A percentile compares a stretch with the other conserved stretches of the same genome.
phyloP scores from a whole-genome alignment of 768 basidiomycete species.

The Hydnum rufescens region DNA sequence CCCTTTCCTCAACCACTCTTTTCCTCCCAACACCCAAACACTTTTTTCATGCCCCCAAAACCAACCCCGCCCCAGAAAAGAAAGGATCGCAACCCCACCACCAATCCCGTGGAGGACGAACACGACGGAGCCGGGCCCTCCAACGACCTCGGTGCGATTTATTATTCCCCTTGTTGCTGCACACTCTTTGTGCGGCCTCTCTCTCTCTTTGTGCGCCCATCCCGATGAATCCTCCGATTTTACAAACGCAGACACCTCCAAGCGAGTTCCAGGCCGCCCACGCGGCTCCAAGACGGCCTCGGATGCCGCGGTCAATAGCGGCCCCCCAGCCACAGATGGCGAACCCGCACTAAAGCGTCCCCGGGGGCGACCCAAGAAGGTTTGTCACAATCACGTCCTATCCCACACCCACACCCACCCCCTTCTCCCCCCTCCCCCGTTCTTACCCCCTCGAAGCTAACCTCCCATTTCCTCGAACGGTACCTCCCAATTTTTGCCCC shows the following conservation, averaged over 20 bases:
- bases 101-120: neutral
- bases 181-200: neutral
- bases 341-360: constrained; percentile 23
- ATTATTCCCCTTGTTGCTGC: too few species aligned
- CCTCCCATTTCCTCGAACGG: too few species aligned
- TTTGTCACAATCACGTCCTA: constrained; percentile 14
- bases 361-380: constrained; percentile 34
- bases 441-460: too few species aligned
- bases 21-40: neutral
- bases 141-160: neutral
- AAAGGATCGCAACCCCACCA: neutral
- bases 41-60: neutral
- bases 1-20: neutral
- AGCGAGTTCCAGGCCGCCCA: neutral
- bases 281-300: neutral
- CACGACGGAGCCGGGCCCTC: neutral
- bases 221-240: neutral
- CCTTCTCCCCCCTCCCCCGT: too few species aligned
- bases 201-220: neutral
- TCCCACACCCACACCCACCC: too few species aligned
- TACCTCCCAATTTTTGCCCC: neutral
- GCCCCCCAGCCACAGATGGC: constrained; percentile 18
- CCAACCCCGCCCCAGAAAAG: neutral
- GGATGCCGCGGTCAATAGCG: too few species aligned
- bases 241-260: neutral